Conservation (phyloP, 805 yeast species). For the Teunomyces funiuensis region DNA sequence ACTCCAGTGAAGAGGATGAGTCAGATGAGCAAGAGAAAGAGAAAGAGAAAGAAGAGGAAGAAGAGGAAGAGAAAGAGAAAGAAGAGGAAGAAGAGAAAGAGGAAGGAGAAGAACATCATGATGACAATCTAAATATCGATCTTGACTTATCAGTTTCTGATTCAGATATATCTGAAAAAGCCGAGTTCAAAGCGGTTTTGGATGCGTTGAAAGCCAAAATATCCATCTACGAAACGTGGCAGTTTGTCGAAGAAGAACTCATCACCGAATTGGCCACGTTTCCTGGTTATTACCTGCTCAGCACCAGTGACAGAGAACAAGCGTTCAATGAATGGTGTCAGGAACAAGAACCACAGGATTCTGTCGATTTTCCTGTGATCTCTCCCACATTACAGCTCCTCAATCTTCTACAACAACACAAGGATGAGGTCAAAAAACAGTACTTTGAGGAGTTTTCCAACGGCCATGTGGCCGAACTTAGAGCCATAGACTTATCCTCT, state of each 20-base stretch:
- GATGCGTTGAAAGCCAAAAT: conserved; percentile 24
- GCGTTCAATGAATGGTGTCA: conserved; percentile 27
- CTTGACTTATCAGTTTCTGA: conserved; percentile 12
- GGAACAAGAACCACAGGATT: not conserved
- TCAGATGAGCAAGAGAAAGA: conserved; percentile 7
- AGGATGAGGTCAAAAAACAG: conserved; percentile 25
- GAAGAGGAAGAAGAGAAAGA: not conserved
- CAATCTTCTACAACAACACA: conserved; percentile 27
- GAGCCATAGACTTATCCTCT: conserved; percentile 13
- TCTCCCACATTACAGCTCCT: conserved; percentile 21
- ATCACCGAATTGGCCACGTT: conserved; percentile 24
- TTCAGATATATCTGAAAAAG: conserved; percentile 6
- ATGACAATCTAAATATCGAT: conserved; percentile 4
- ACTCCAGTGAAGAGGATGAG: conserved; percentile 10
- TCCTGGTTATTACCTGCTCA: conserved; percentile 30
- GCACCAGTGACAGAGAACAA: conserved; percentile 18
- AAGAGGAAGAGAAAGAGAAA: conserved; percentile 6
- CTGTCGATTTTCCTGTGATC: not conserved
- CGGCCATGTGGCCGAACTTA: conserved; percentile 14
- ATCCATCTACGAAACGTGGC: conserved; percentile 39
- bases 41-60: conserved; percentile 7
- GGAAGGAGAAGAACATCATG: conserved; percentile 1
- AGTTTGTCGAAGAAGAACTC: conserved; percentile 36
- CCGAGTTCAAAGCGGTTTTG: conserved; percentile 26
- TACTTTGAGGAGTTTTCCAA: conserved; percentile 29